Evolutionary conservation across 176 grass and related monocot genomes (phyloP).

Genomic region (Areca catechu): DNA sequence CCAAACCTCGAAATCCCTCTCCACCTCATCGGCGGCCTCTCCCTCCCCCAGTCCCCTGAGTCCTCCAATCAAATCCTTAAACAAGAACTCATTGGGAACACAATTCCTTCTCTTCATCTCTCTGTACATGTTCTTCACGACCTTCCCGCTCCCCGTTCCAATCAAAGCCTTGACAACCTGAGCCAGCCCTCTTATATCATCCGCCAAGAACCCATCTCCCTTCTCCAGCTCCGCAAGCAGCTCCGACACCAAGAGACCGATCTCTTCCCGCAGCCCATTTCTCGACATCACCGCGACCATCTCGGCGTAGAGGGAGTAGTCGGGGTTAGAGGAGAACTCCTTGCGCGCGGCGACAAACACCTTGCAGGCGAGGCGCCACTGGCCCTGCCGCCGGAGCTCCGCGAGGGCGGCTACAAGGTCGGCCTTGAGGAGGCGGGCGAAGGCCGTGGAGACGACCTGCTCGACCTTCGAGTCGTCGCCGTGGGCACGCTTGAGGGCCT

Average conservation of each 20-base stretch:
- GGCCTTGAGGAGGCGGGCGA: constrained; percentile 62
- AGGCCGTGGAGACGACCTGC: constrained; percentile 12
- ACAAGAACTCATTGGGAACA: constrained; percentile 52
- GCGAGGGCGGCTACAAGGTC: constrained; percentile 62
- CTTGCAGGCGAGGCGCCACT: constrained; percentile 49
- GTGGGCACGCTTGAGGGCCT: too few species aligned
- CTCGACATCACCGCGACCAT: constrained; percentile 49
- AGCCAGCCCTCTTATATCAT: constrained; percentile 49
- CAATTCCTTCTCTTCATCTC: constrained; percentile 38
- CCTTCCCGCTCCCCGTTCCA: constrained; percentile 33
- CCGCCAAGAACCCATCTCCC: constrained; percentile 31
- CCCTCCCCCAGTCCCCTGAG: constrained; percentile 55
- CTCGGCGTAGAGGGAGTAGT: constrained; percentile 59
- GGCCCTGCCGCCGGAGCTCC: constrained; percentile 84
- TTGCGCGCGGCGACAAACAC: constrained; percentile 49
- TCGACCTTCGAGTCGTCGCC: background rate
- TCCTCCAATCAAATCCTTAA: constrained; percentile 47
- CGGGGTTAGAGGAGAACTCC: constrained; percentile 56
- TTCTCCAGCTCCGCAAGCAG: constrained; percentile 65
- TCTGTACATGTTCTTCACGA: constrained; percentile 30
- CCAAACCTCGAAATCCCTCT: constrained; percentile 20
- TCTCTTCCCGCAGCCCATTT: constrained; percentile 8
- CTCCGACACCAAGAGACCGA: constrained; percentile 59
- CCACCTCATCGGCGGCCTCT: constrained; percentile 5
- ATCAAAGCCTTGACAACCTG: constrained; percentile 58